Conservation (phyloP, 805 yeast species). For the Nakazawaea holstii region DNA sequence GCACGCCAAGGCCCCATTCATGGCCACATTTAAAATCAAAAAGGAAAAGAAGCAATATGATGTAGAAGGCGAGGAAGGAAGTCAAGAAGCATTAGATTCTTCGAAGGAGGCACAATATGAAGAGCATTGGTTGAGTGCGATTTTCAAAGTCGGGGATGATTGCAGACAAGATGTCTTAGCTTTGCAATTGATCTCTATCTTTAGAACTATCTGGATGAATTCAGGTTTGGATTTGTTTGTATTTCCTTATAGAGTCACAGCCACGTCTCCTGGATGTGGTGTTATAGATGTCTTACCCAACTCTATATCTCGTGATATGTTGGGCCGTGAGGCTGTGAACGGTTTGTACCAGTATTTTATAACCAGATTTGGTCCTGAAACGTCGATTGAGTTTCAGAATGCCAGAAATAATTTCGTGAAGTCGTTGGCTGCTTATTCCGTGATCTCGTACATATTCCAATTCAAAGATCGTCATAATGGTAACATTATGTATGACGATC, state of each 20-base stretch:
- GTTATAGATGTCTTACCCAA: constrained; percentile 96
- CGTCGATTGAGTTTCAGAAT: constrained; percentile 79
- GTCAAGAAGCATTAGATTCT: constrained; percentile 11
- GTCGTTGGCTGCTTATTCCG: constrained; percentile 90
- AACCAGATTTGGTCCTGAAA: constrained; percentile 93
- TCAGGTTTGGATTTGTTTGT: constrained; percentile 88
- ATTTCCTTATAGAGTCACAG: constrained; percentile 92
- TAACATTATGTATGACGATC: constrained; percentile 91
- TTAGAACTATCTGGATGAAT: constrained; percentile 83
- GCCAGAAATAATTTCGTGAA: constrained; percentile 92
- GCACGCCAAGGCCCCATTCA: constrained; percentile 97
- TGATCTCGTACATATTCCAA: constrained; percentile 84
- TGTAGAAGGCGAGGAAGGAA: constrained; percentile 25
- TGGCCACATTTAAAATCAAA: constrained; percentile 89
- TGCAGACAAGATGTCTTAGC: constrained; percentile 97
- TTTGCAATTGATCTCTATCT: constrained; percentile 83
- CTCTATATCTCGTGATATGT: constrained; percentile 94
- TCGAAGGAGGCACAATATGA: constrained; percentile 25
- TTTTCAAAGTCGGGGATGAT: constrained; percentile 98
- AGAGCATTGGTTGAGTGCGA: constrained; percentile 89
- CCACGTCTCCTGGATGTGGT: constrained; percentile 99
- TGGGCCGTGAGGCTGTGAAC: constrained; percentile 97
- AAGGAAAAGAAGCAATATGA: constrained; percentile 46
- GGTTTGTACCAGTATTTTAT: constrained; percentile 90
- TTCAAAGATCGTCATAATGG: constrained; percentile 98